Evolutionary conservation across 2,329 filamentous ascomycete genomes (phyloP).

Genomic region (Fusarium irregulare): DNA sequence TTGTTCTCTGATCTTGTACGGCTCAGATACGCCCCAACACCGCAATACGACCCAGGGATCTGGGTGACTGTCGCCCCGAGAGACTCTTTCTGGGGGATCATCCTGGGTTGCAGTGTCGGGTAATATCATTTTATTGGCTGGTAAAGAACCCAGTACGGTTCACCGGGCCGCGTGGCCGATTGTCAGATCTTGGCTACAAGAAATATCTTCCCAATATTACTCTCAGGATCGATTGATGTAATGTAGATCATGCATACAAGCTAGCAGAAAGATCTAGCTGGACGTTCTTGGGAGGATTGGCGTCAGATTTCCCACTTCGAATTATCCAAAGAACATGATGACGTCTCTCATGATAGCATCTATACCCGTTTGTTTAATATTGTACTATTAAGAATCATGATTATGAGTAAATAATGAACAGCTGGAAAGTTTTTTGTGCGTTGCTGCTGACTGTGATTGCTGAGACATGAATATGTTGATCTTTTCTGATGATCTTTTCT

Average conservation of each 20-base stretch:
- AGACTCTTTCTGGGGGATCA: conserved; percentile 20
- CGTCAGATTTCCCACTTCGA: conserved; percentile 21
- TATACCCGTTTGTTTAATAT: conserved; percentile 40
- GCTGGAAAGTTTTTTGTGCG: background rate
- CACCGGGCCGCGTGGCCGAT: conserved; percentile 37
- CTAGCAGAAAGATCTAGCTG: conserved; percentile 5
- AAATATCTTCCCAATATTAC: conserved; percentile 1
- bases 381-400: conserved; percentile 19
- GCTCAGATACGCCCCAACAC: background rate
- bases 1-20: background rate
- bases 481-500: background rate
- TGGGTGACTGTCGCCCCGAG: conserved; percentile 14
- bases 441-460: background rate
- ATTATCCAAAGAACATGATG: conserved; percentile 35
- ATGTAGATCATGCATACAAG: conserved; percentile 14
- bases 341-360: conserved; percentile 35
- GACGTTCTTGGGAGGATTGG: conserved; percentile 8
- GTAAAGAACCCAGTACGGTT: conserved; percentile 24
- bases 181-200: conserved; percentile 17
- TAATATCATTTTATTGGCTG: conserved; percentile 31
- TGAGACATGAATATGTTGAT: background rate
- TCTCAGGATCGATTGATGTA: conserved; percentile 18
- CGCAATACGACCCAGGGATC: conserved; percentile 12
- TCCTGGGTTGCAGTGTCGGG: conserved; percentile 26
- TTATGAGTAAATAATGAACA: conserved; percentile 1